Percentiles rank a stretch among this genome's conserved stretches.
phyloP scores from a whole-genome alignment of 371 early-diverging fungal species.

The Circinella umbellata region DNA sequence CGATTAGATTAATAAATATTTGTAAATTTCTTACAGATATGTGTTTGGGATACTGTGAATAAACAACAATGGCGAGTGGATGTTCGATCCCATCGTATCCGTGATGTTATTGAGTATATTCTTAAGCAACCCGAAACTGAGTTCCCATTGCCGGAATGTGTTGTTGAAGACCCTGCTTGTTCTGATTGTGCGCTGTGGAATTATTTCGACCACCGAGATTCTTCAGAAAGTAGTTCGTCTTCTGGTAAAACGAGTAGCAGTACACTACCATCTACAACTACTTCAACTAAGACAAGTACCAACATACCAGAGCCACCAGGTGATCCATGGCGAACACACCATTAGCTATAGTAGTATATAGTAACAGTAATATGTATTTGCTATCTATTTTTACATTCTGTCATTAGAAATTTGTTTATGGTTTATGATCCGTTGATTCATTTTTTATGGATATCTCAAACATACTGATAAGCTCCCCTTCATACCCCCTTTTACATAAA shows the following conservation, averaged over 20 bases:
- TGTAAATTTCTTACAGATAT: conserved; percentile 30
- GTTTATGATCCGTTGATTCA: no score
- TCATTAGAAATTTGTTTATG: no score
- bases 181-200: conserved; percentile 80
- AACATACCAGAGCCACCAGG: conserved; percentile 7
- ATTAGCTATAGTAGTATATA: no score
- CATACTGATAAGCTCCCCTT: no score
- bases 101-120: conserved; percentile 81
- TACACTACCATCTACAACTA: background rate
- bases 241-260: background rate
- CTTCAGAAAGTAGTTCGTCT: background rate
- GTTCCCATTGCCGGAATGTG: conserved; percentile 50
- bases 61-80: conserved; percentile 74
- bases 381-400: no score
- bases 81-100: conserved; percentile 78
- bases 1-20: no score
- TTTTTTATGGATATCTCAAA: no score
- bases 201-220: conserved; percentile 52
- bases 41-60: conserved; percentile 73
- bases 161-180: conserved; percentile 65
- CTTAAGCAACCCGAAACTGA: conserved; percentile 57
- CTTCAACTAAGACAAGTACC: background rate
- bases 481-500: no score
- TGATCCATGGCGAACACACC: background rate
- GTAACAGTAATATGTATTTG: no score